Evolutionary conservation across 495 filamentous ascomycete genomes (phyloP).

Genomic region (Pyrenula massariospora): DNA sequence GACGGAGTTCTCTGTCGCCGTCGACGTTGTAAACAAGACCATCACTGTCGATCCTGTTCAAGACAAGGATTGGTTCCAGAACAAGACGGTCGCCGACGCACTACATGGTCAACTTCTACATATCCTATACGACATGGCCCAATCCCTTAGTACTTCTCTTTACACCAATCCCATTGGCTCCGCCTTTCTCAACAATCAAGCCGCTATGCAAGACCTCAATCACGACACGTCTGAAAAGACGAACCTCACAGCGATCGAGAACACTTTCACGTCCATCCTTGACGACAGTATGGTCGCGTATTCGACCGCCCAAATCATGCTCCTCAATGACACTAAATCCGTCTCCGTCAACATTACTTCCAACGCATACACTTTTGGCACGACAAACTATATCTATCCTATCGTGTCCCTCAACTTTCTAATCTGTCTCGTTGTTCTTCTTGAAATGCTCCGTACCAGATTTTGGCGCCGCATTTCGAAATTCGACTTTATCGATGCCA

Average conservation of each 20-base stretch:
- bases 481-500: conserved; percentile 11
- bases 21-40: conserved; percentile 13
- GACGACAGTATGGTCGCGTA: conserved; percentile 23
- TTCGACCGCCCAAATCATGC: conserved; percentile 20
- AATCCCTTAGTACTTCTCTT: conserved; percentile 18
- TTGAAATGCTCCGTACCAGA: conserved; percentile 7
- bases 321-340: conserved; percentile 7
- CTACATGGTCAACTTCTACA: conserved; percentile 10
- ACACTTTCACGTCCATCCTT: conserved; percentile 16
- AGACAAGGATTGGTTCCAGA: neutral
- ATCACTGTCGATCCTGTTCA: conserved; percentile 12
- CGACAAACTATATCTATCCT: conserved; percentile 17
- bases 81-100: neutral
- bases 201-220: conserved; percentile 4
- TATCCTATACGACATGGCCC: conserved; percentile 13
- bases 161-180: conserved; percentile 19
- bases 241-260: conserved; percentile 16
- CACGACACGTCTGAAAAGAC: conserved; percentile 8
- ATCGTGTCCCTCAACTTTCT: conserved; percentile 10
- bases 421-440: conserved; percentile 9
- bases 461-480: conserved; percentile 5
- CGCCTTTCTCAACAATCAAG: conserved; percentile 18
- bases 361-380: conserved; percentile 12
- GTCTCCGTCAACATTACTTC: conserved; percentile 6
- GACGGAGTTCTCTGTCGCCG: conserved; percentile 16